phyloP scores from a whole-genome alignment of 805 yeast genomes.

The Metschnikowia henanensis region DNA sequence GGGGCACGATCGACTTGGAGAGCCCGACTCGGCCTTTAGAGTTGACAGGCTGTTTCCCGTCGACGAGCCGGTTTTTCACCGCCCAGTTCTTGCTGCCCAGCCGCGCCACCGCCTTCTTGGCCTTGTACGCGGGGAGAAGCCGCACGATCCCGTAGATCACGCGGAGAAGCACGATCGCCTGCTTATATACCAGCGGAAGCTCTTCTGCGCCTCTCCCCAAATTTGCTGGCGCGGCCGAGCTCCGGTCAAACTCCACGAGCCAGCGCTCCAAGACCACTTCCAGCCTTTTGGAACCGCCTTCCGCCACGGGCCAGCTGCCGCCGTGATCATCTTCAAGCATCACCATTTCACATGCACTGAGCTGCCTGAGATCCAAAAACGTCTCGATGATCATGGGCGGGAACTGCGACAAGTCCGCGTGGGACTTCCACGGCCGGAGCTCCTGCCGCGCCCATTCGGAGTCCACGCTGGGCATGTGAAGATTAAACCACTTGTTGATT shows the following conservation, averaged over 20 bases:
- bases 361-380: constrained; percentile 62
- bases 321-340: constrained; percentile 56
- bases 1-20: constrained; percentile 61
- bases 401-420: constrained; percentile 41
- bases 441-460: constrained; percentile 49
- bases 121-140: constrained; percentile 69
- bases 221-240: constrained; percentile 21
- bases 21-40: constrained; percentile 86
- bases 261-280: constrained; percentile 96
- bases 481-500: constrained; percentile 63
- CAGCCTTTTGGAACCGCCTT: constrained; percentile 56
- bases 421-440: constrained; percentile 57
- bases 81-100: constrained; percentile 28
- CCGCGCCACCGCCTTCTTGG: constrained; percentile 39
- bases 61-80: constrained; percentile 62
- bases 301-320: constrained; percentile 56
- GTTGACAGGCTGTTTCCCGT: constrained; percentile 76
- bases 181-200: constrained; percentile 69
- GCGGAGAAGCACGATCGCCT: constrained; percentile 71
- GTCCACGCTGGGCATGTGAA: constrained; percentile 42
- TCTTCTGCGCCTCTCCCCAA: constrained; percentile 39
- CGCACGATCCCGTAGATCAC: constrained; percentile 65
- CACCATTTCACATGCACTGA: constrained; percentile 57
- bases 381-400: constrained; percentile 90
- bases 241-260: constrained; percentile 74